phyloP scores from a whole-genome alignment of 2,329 filamentous ascomycete species.

The Sporothrix phasma region DNA sequence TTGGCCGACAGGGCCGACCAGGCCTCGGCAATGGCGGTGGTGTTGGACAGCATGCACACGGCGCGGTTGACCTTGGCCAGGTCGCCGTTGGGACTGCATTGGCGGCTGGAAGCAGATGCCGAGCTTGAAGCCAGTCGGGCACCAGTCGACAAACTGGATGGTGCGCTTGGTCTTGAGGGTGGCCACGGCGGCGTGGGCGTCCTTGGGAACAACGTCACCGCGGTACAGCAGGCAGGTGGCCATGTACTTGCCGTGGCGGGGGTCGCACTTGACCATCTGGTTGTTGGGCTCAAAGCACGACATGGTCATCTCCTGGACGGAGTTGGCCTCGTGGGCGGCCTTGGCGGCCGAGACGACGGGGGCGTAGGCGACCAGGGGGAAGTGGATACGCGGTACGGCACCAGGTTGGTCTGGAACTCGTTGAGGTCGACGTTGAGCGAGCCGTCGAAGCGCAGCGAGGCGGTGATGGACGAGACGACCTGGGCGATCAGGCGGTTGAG shows the following conservation, averaged over 20 bases:
- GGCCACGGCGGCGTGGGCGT: constrained; percentile 83
- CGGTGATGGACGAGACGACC: constrained; percentile 97
- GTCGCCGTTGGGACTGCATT: constrained; percentile 63
- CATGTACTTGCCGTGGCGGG: constrained; percentile 99
- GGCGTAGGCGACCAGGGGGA: constrained; percentile 93
- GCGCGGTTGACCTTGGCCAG: constrained; percentile 96
- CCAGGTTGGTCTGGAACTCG: constrained; percentile 99
- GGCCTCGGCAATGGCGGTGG: constrained; percentile 94
- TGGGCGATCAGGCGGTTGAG: constrained; percentile 97
- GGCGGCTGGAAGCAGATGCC: constrained; percentile 99
- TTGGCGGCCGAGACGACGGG: constrained; percentile 92
- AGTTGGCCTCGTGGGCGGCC: constrained; percentile 96
- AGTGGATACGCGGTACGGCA: constrained; percentile 98
- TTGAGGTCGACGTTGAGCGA: constrained; percentile 98
- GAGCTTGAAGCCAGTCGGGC: constrained; percentile 99
- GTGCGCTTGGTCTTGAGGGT: constrained; percentile 98
- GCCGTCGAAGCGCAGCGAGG: constrained; percentile 94
- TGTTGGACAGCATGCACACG: constrained; percentile 99
- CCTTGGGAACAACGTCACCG: constrained; percentile 94
- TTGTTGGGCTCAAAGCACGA: constrained; percentile 99
- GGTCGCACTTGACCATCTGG: constrained; percentile 99
- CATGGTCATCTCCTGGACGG: constrained; percentile 96
- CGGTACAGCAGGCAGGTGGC: constrained; percentile 96
- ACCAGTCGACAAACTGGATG: constrained; percentile 99
- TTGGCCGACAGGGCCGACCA: constrained; percentile 95